Evolutionary conservation across 805 yeast species (phyloP).

Genomic region (Spencermartinsiella europaea): DNA sequence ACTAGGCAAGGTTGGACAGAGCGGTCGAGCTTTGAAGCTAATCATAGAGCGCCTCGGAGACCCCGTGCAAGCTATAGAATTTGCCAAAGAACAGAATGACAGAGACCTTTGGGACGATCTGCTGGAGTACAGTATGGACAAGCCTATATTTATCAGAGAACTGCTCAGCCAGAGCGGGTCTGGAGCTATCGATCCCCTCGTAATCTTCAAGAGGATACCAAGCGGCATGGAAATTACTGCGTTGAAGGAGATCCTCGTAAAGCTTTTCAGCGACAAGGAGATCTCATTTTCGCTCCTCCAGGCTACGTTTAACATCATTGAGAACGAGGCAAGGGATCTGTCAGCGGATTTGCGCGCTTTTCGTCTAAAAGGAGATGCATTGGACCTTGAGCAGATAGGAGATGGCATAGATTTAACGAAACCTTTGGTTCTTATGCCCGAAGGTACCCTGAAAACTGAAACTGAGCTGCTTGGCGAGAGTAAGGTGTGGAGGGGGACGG

Average conservation of each 20-base stretch:
- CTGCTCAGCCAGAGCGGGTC: conserved; percentile 45
- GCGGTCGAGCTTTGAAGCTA: conserved; percentile 64
- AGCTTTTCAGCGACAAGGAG: conserved; percentile 60
- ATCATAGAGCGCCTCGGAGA: conserved; percentile 75
- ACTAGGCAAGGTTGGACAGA: conserved; percentile 77
- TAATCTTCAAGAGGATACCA: conserved; percentile 62
- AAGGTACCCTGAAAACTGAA: conserved; percentile 27
- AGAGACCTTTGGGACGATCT: conserved; percentile 76
- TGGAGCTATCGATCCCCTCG: conserved; percentile 55
- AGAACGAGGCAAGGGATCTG: conserved; percentile 43
- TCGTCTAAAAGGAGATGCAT: conserved; percentile 33
- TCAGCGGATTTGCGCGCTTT: conserved; percentile 30
- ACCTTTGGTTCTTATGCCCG: conserved; percentile 17
- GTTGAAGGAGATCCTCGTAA: conserved; percentile 52
- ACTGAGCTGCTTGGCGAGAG: conserved; percentile 28
- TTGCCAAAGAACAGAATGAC: conserved; percentile 65
- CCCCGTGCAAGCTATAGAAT: conserved; percentile 73
- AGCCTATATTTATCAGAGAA: conserved; percentile 72
- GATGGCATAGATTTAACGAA: conserved; percentile 15
- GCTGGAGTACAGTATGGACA: conserved; percentile 60
- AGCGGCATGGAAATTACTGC: conserved; percentile 58
- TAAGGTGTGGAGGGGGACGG: conserved; percentile 25
- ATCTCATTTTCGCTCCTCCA: conserved; percentile 44
- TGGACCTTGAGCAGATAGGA: conserved; percentile 23
- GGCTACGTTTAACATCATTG: conserved; percentile 50